Conservation (phyloP, 2,329 filamentous ascomycete genomes). For the Fusarium poae region DNA sequence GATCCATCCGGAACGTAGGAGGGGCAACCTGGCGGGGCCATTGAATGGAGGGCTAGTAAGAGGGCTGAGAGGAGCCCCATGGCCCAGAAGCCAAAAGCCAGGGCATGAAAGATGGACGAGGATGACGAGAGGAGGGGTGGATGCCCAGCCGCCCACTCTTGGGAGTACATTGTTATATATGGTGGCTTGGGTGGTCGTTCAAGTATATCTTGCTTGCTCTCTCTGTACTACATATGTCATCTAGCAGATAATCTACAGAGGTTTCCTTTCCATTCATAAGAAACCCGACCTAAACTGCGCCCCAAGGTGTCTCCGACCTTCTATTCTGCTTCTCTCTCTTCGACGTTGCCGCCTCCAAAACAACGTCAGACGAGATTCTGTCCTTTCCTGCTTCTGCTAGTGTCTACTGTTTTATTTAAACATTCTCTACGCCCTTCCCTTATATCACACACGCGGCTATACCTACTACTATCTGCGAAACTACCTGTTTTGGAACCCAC, state of each 20-base stretch:
- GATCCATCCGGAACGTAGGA: slow-evolving; percentile 44
- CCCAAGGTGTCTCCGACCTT: slow-evolving; percentile 42
- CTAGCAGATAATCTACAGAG: slow-evolving; percentile 17
- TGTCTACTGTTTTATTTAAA: slow-evolving; percentile 16
- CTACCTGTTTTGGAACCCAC: slow-evolving; percentile 20
- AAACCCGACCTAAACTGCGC: slow-evolving; percentile 46
- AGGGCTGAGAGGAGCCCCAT: not conserved
- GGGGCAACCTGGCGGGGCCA: slow-evolving; percentile 48
- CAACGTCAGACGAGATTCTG: slow-evolving; percentile 21
- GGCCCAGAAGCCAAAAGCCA: not conserved
- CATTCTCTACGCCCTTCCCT: slow-evolving; percentile 2
- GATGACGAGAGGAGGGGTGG: slow-evolving; percentile 34
- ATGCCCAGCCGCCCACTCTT: slow-evolving; percentile 26
- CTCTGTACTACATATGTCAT: slow-evolving; percentile 44
- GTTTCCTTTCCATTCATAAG: slow-evolving; percentile 14
- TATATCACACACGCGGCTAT: slow-evolving; percentile 17
- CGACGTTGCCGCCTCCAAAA: slow-evolving; percentile 43
- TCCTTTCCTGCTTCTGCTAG: slow-evolving; percentile 30
- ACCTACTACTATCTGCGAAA: slow-evolving; percentile 3
- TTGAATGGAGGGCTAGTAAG: slow-evolving; percentile 19
- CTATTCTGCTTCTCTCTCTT: slow-evolving; percentile 30
- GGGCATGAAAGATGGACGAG: slow-evolving; percentile 5
- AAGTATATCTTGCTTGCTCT: slow-evolving; percentile 18
- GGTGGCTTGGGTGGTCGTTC: not conserved
- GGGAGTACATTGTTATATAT: slow-evolving; percentile 23